phyloP scores from a whole-genome alignment of 2,329 filamentous ascomycete genomes.

The Aspergillus thermomutatus region DNA sequence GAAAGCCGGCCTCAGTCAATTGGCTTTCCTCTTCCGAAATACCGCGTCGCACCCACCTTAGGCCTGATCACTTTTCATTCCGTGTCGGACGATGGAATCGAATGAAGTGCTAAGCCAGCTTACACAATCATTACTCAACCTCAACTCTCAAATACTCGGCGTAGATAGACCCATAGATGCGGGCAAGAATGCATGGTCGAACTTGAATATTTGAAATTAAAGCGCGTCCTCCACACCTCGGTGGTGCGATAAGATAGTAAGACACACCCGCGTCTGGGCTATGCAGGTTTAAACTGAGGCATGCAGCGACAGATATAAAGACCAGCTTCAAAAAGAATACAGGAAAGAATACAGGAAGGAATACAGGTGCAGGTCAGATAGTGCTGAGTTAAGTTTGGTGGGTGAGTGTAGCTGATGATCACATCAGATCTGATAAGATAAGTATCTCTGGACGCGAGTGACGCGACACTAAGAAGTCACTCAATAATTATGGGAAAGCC shows the following conservation, averaged over 20 bases:
- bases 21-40: background rate
- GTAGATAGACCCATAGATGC: background rate
- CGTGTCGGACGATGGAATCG: background rate
- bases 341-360: too few species aligned
- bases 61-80: background rate
- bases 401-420: background rate
- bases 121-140: background rate
- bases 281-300: background rate
- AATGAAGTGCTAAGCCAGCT: background rate
- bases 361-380: background rate
- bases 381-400: background rate
- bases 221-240: background rate
- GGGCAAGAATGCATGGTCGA: background rate
- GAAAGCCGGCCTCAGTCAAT: too few species aligned
- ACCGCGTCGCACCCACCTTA: background rate
- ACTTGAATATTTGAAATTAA: background rate
- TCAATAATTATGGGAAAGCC: background rate
- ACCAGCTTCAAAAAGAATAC: background rate
- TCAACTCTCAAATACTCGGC: background rate
- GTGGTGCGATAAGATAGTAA: background rate
- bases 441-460: background rate
- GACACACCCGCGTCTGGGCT: background rate
- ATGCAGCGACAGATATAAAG: background rate
- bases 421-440: background rate
- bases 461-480: background rate